Evolutionary conservation across 2,329 filamentous ascomycete species (phyloP).

Genomic region (Fonsecaea pedrosoi): DNA sequence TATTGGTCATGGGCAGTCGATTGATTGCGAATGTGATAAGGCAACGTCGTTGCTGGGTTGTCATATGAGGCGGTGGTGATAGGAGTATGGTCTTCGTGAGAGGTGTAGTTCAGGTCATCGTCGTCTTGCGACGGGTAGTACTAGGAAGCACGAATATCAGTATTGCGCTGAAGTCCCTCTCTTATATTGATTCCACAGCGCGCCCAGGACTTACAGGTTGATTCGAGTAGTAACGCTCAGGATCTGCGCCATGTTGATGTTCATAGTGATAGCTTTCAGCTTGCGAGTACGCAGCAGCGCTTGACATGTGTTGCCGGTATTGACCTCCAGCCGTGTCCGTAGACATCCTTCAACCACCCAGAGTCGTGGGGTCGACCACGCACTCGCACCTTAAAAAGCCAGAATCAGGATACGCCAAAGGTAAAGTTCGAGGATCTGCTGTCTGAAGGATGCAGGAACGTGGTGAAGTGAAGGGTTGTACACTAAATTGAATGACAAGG

Average conservation of each 20-base stretch:
- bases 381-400: constrained; percentile 5
- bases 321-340: constrained; percentile 33
- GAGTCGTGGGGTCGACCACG: constrained; percentile 24
- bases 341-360: constrained; percentile 30
- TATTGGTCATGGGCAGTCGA: constrained; percentile 57
- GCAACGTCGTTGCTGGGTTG: constrained; percentile 27
- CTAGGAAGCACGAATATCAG: constrained; percentile 22
- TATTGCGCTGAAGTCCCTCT: neutral
- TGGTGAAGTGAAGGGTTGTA: constrained; percentile 5
- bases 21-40: constrained; percentile 44
- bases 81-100: constrained; percentile 25
- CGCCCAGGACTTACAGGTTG: constrained; percentile 27
- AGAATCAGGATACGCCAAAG: neutral
- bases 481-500: constrained; percentile 5
- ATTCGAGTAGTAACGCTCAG: constrained; percentile 30
- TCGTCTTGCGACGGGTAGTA: constrained; percentile 28
- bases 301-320: constrained; percentile 30
- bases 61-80: constrained; percentile 27
- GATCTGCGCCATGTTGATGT: constrained; percentile 22
- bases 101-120: constrained; percentile 23
- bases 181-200: neutral
- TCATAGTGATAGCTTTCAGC: constrained; percentile 27
- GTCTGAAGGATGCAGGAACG: constrained; percentile 10
- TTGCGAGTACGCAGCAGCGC: constrained; percentile 26
- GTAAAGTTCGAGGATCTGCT: neutral